Percentiles rank a stretch among this genome's conserved stretches.
These are phyloP conservation scores for Phaeosphaeria sp. DNA, from an alignment of 2,329 filamentous ascomycete species.

Conservation along the genomic window DNA sequence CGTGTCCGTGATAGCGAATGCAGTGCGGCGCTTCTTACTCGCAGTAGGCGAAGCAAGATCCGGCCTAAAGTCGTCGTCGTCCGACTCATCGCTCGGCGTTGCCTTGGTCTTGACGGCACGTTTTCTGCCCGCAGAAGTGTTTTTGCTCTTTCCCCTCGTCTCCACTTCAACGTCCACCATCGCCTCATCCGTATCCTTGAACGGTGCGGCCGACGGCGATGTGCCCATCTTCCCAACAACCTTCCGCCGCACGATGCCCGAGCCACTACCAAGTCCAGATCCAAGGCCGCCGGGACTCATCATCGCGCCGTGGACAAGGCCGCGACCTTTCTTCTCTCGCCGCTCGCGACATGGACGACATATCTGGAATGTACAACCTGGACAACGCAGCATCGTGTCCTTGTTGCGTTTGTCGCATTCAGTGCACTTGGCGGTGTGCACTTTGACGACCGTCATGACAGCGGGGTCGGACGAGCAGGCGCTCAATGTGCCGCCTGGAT, in stretches of 20 bases:
- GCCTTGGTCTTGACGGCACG: constrained; percentile 3
- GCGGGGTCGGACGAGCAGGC: constrained; percentile 26
- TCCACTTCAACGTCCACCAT: not conserved
- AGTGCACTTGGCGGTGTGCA: constrained; percentile 48
- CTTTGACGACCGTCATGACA: constrained; percentile 27
- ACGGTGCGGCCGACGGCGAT: not conserved
- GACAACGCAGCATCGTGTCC: constrained; percentile 40
- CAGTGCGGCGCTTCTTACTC: constrained; percentile 14
- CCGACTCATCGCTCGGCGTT: constrained; percentile 5
- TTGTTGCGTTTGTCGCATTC: constrained; percentile 43
- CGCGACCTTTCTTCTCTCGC: constrained; percentile 13
- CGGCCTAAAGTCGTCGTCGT: constrained; percentile 13
- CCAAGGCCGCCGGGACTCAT: not conserved
- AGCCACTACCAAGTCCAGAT: not conserved
- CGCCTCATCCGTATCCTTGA: not conserved
- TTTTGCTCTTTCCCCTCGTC: not conserved
- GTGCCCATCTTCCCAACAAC: not conserved
- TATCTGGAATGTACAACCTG: constrained; percentile 43
- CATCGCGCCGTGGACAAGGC: constrained; percentile 34
- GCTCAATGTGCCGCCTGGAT: constrained; percentile 9
- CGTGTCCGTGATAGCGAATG: constrained; percentile 11
- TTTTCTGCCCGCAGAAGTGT: constrained; percentile 7
- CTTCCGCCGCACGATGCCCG: not conserved
- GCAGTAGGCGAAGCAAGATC: constrained; percentile 12
- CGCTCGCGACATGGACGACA: constrained; percentile 36